These are phyloP conservation scores for Agaricales sp. DNA, from an alignment of 1,284 basidiomycete genomes.

Conservation along the genomic window DNA sequence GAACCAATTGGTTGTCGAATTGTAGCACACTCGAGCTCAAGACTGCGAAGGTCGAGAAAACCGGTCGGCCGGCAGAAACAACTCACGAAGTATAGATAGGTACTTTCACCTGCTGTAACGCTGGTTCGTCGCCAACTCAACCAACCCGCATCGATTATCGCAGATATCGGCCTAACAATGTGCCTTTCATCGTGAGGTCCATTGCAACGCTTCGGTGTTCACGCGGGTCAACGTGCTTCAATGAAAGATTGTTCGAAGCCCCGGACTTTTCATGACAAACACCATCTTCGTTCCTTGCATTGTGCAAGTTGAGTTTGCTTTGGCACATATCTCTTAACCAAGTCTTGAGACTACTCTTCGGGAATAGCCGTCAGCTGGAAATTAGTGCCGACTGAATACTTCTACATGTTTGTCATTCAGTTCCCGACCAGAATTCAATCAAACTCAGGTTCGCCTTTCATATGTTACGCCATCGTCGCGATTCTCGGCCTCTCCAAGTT, in stretches of 20 bases:
- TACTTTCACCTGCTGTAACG: too few relatives aligned
- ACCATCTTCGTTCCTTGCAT: too few relatives aligned
- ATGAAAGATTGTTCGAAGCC: too few relatives aligned
- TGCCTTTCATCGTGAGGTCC: background rate
- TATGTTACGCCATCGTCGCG: constrained; percentile 7
- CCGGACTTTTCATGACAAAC: too few relatives aligned
- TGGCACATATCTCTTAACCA: background rate
- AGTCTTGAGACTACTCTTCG: background rate
- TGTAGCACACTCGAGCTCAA: too few relatives aligned
- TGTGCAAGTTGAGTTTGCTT: background rate
- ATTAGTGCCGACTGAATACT: too few relatives aligned
- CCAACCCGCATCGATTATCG: background rate
- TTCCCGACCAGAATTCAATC: background rate
- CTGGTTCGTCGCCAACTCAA: background rate
- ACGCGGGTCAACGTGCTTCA: background rate
- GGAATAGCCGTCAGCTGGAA: too few relatives aligned
- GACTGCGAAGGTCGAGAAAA: too few relatives aligned
- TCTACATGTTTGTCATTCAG: background rate
- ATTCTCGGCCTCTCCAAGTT: constrained; percentile 9
- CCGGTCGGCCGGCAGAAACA: too few relatives aligned
- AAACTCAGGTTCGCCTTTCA: background rate
- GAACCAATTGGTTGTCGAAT: too few relatives aligned
- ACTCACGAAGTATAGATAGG: too few relatives aligned
- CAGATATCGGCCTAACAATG: background rate
- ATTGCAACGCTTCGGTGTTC: background rate